Evolutionary conservation across 2,329 filamentous ascomycete species (phyloP).

Genomic region (Apiospora koreana): DNA sequence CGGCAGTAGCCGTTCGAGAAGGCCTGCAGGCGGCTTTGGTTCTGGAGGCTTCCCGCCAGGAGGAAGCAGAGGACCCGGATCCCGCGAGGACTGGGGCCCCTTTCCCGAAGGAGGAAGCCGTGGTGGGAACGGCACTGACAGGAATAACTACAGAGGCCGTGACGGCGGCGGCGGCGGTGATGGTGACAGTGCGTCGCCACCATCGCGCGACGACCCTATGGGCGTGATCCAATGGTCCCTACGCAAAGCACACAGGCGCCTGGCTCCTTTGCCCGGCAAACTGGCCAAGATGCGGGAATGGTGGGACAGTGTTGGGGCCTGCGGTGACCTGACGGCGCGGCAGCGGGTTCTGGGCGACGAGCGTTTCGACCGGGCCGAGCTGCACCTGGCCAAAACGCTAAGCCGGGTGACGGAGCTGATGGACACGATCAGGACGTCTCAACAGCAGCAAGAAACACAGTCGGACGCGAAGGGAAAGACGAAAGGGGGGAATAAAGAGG

Average conservation of each 20-base stretch:
- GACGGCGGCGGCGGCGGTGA: not conserved
- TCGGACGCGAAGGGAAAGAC: not conserved
- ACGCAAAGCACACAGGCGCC: not conserved
- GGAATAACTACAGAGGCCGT: not conserved
- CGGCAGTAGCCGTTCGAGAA: not conserved
- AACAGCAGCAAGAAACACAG: not conserved
- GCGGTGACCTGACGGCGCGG: not conserved
- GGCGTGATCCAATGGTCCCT: not conserved
- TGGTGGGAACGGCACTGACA: not conserved
- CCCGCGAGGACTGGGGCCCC: not conserved
- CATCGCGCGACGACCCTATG: not conserved
- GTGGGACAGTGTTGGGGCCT: not conserved
- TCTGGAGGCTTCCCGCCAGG: not conserved
- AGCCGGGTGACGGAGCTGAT: not conserved
- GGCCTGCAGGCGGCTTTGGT: not conserved
- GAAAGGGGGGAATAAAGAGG: not conserved
- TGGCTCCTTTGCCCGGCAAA: not conserved
- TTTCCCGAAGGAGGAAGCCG: not conserved
- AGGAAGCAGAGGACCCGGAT: not conserved
- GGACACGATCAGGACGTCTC: no score
- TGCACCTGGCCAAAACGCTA: not conserved
- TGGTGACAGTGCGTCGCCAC: not conserved
- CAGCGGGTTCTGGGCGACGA: not conserved
- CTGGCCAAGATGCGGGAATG: not conserved
- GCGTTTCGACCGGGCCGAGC: not conserved